phyloP scores from a whole-genome alignment of 371 early-diverging fungal species.

The Sporodiniella umbellata region DNA sequence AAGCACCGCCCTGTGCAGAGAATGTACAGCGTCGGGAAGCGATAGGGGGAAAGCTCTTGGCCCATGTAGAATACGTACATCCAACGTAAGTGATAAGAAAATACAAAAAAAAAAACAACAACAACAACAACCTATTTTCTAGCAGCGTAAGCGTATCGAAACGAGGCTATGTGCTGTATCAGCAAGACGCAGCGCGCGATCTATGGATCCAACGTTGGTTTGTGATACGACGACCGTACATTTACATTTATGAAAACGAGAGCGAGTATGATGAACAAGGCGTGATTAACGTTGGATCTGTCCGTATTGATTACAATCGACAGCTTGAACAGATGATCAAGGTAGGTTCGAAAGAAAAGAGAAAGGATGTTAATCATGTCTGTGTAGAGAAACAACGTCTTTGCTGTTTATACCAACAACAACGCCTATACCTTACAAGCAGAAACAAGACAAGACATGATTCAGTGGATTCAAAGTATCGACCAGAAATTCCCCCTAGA shows the following conservation, averaged over 20 bases:
- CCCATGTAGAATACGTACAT: constrained; percentile 54
- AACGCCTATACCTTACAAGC: constrained; percentile 79
- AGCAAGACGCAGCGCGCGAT: constrained; percentile 57
- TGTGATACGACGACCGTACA: constrained; percentile 82
- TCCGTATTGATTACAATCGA: constrained; percentile 67
- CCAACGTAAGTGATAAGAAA: constrained; percentile 62
- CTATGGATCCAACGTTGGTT: constrained; percentile 80
- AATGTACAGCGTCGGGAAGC: neutral
- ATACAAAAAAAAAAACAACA: no score
- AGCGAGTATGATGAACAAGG: constrained; percentile 67
- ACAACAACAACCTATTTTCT: no score
- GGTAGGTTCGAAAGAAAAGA: constrained; percentile 26
- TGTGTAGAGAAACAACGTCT: constrained; percentile 60
- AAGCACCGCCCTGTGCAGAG: constrained; percentile 35
- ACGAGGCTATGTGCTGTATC: constrained; percentile 59
- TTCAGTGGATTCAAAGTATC: constrained; percentile 74
- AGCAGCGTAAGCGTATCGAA: constrained; percentile 57
- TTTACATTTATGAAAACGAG: constrained; percentile 70
- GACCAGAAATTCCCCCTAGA: constrained; percentile 59
- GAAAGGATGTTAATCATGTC: neutral
- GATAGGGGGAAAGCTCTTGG: constrained; percentile 42
- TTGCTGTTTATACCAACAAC: constrained; percentile 78
- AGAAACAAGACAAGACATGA: constrained; percentile 62
- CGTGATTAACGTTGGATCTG: constrained; percentile 71
- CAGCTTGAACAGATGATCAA: constrained; percentile 65